Percentiles rank a stretch among this genome's conserved stretches.
These are phyloP conservation scores for Pichia cephalocereana DNA, from an alignment of 805 yeast species.

Conservation along the genomic window DNA sequence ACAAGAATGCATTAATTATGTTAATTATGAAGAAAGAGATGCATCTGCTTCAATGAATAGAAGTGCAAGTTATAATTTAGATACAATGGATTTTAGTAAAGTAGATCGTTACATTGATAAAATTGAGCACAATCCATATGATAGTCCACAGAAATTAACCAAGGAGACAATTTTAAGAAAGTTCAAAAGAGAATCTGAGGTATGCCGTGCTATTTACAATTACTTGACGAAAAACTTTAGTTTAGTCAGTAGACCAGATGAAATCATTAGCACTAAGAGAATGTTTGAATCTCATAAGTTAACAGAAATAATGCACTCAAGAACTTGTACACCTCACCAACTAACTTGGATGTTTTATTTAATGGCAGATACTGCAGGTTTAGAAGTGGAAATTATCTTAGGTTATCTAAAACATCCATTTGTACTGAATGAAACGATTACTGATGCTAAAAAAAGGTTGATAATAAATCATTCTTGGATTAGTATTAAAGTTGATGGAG, in stretches of 20 bases:
- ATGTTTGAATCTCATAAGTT: conserved; percentile 20
- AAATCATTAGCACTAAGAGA: conserved; percentile 23
- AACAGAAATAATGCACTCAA: conserved; percentile 20
- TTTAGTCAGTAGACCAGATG: conserved; percentile 30
- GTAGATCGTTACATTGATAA: conserved; percentile 36
- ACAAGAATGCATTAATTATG: conserved; percentile 33
- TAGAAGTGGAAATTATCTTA: conserved; percentile 65
- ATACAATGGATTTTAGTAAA: conserved; percentile 24
- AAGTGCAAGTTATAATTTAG: conserved; percentile 10
- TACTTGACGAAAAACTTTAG: conserved; percentile 54
- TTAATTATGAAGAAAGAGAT: conserved; percentile 39
- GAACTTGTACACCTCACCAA: conserved; percentile 39
- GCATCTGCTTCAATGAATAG: not conserved
- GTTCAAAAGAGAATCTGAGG: conserved; percentile 46
- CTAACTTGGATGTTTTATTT: conserved; percentile 68
- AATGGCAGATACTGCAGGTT: conserved; percentile 59
- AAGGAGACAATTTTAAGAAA: conserved; percentile 48
- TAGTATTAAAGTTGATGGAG: conserved; percentile 62
- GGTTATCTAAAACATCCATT: conserved; percentile 83
- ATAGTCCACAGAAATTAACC: conserved; percentile 23
- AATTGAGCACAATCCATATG: conserved; percentile 29
- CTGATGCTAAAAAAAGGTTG: conserved; percentile 31
- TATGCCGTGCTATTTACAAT: conserved; percentile 54
- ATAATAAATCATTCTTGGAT: conserved; percentile 85
- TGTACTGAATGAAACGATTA: conserved; percentile 32